phyloP scores from a whole-genome alignment of 179 eudicot species.

The Beta corolliflora region DNA sequence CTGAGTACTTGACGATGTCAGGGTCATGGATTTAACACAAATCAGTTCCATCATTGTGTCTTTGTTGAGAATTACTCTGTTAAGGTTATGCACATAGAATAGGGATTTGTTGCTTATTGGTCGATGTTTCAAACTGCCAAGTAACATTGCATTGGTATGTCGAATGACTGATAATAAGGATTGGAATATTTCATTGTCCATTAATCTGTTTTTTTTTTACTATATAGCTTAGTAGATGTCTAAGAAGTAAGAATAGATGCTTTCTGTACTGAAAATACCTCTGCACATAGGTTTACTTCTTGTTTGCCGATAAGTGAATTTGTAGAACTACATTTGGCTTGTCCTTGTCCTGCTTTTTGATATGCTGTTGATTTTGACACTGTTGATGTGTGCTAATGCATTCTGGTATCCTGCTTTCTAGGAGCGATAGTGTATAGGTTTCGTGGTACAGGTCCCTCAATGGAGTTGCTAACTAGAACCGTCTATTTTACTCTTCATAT shows the following conservation, averaged over 20 bases:
- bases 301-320: background rate
- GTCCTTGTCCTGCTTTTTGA: background rate
- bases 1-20: background rate
- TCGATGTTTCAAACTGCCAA: too few species aligned
- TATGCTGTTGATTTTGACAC: background rate
- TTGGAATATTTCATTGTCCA: background rate
- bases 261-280: background rate
- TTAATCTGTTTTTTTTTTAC: background rate
- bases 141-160: background rate
- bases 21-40: background rate
- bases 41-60: background rate
- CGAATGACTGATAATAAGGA: background rate
- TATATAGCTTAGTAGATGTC: background rate
- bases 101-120: too few species aligned
- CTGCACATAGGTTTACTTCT: background rate
- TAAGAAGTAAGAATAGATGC: background rate
- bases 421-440: background rate
- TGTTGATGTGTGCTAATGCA: background rate
- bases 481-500: background rate
- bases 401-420: background rate
- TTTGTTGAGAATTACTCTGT: background rate
- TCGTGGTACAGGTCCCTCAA: background rate
- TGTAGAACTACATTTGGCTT: background rate
- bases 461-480: background rate
- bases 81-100: too few species aligned